These are phyloP conservation scores for Jackrogersella minutella DNA, from an alignment of 495 filamentous ascomycete genomes.

Conservation along the genomic window DNA sequence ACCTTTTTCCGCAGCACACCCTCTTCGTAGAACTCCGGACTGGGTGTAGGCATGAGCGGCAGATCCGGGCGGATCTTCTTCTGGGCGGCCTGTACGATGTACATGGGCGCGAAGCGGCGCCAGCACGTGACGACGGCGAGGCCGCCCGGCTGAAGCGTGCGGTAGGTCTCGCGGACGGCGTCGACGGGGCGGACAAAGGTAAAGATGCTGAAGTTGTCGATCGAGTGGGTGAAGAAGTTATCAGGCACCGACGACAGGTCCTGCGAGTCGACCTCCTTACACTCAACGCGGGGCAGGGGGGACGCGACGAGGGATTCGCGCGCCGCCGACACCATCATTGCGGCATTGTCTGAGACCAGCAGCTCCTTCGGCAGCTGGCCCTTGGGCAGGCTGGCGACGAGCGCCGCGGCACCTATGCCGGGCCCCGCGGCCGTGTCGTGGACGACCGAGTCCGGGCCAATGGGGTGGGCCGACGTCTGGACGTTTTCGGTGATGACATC, in stretches of 20 bases:
- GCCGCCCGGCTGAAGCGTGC: constrained; percentile 49
- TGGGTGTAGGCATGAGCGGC: constrained; percentile 37
- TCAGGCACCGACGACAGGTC: constrained; percentile 34
- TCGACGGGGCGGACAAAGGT: constrained; percentile 39
- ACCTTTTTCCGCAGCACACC: constrained; percentile 38
- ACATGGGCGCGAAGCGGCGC: constrained; percentile 42
- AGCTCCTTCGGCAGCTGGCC: constrained; percentile 38
- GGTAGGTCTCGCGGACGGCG: constrained; percentile 43
- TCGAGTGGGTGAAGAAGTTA: constrained; percentile 50
- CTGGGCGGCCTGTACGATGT: constrained; percentile 41
- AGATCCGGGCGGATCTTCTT: constrained; percentile 42
- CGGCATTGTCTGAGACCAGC: constrained; percentile 42
- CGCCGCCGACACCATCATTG: constrained; percentile 38
- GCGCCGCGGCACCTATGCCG: constrained; percentile 44
- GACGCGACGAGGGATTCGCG: constrained; percentile 33
- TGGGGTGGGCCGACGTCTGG: constrained; percentile 34
- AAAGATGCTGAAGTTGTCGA: constrained; percentile 52
- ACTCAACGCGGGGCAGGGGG: constrained; percentile 27
- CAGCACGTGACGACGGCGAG: constrained; percentile 48
- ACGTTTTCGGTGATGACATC: constrained; percentile 34
- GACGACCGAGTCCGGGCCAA: constrained; percentile 39
- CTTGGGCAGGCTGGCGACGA: constrained; percentile 34
- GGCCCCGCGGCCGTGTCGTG: constrained; percentile 50
- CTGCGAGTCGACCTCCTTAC: constrained; percentile 39
- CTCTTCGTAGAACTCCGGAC: constrained; percentile 40